A percentile compares a stretch with the other conserved stretches of the same genome.
Evolutionary conservation across 2,329 filamentous ascomycete genomes (phyloP).

Genomic region (Hawksworthiomyces lignivorus): DNA sequence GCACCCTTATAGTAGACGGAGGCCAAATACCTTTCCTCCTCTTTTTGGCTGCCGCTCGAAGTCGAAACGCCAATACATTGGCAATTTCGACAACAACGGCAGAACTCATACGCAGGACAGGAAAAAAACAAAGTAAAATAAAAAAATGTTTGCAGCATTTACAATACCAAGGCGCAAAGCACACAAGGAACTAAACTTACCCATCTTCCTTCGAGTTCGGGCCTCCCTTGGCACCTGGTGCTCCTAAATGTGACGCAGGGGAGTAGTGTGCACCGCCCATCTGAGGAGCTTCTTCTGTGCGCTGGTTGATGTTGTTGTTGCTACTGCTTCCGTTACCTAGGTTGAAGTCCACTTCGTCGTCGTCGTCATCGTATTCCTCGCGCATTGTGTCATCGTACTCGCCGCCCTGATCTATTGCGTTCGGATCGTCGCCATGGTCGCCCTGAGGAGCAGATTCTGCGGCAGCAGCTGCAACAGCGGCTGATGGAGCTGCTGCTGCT

Average conservation of each 20-base stretch:
- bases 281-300: slow-evolving; percentile 22
- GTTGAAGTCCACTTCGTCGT: slow-evolving; percentile 49
- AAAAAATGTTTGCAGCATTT: background rate
- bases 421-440: slow-evolving; percentile 19
- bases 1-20: no score
- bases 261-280: slow-evolving; percentile 17
- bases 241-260: background rate
- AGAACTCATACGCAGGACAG: background rate
- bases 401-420: slow-evolving; percentile 8
- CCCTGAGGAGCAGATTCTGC: slow-evolving; percentile 17
- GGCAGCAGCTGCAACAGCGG: slow-evolving; percentile 1
- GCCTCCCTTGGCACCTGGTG: slow-evolving; percentile 30
- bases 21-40: no score
- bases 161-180: background rate
- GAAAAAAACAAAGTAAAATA: background rate
- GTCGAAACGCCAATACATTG: no score
- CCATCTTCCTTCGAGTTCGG: slow-evolving; percentile 83
- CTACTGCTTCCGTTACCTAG: slow-evolving; percentile 34
- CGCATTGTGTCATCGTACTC: slow-evolving; percentile 19
- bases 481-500: background rate
- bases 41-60: no score
- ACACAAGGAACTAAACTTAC: slow-evolving; percentile 48
- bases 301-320: slow-evolving; percentile 16
- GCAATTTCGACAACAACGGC: no score
- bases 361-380: slow-evolving; percentile 40